A percentile compares a stretch with the other conserved stretches of the same genome.
These are phyloP conservation scores for Henningerozyma blattae DNA, from an alignment of 805 yeast genomes.

Conservation along the genomic window DNA sequence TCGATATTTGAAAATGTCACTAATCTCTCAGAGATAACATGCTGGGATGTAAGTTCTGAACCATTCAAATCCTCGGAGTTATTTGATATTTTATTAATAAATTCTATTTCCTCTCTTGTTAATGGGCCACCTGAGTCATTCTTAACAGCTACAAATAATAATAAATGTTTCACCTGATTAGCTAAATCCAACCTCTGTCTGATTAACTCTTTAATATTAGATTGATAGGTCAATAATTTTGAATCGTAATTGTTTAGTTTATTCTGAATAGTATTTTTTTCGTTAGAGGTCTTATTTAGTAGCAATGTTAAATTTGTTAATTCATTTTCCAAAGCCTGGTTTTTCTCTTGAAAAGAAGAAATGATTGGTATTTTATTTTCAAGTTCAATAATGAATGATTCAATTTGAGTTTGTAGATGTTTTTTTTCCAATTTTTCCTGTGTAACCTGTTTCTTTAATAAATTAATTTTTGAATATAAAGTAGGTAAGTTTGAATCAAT, in stretches of 20 bases:
- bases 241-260: not conserved
- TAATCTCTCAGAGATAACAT: constrained; percentile 57
- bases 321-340: constrained; percentile 42
- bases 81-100: constrained; percentile 37
- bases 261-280: constrained; percentile 1
- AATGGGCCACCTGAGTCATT: constrained; percentile 40
- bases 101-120: constrained; percentile 42
- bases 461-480: constrained; percentile 49
- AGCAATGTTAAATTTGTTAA: constrained; percentile 40
- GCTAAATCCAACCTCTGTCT: constrained; percentile 60
- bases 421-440: constrained; percentile 60
- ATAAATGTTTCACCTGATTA: constrained; percentile 60
- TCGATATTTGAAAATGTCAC: constrained; percentile 53
- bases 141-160: constrained; percentile 52
- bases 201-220: constrained; percentile 29
- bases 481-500: not conserved
- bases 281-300: constrained; percentile 35
- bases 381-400: constrained; percentile 57
- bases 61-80: constrained; percentile 14
- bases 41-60: constrained; percentile 46
- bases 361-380: constrained; percentile 69
- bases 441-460: constrained; percentile 50
- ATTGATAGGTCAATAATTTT: constrained; percentile 18
- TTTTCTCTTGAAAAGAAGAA: constrained; percentile 47
- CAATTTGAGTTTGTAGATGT: constrained; percentile 54